Evolutionary conservation across 345 rosid genomes (phyloP).

Genomic region (Chamaenerion angustifolium): DNA sequence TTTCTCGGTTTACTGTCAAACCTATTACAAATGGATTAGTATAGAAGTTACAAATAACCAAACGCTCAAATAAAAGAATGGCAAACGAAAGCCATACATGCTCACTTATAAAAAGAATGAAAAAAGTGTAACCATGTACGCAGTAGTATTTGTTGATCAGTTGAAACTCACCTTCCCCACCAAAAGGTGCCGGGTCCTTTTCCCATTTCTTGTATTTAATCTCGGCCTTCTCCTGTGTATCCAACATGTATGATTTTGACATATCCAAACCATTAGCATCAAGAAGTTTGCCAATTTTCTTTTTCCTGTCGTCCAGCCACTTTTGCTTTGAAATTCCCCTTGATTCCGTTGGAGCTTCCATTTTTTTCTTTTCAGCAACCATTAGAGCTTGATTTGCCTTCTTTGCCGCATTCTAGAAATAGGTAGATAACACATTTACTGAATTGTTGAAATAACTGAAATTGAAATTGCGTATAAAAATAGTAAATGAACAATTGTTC

Average conservation of each 20-base stretch:
- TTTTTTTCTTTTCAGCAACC: constrained; percentile 76
- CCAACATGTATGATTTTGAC: constrained; percentile 70
- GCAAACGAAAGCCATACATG: neutral
- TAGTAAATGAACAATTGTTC: neutral
- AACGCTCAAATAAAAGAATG: neutral
- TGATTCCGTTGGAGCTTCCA: constrained; percentile 73
- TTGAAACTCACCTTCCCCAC: constrained; percentile 79
- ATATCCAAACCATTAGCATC: constrained; percentile 92
- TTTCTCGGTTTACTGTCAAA: too few relatives aligned
- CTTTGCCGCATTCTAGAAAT: constrained; percentile 63
- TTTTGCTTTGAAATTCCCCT: constrained; percentile 89
- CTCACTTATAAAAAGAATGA: too few relatives aligned
- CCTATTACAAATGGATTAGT: too few relatives aligned
- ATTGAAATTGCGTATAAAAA: neutral
- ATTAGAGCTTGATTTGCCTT: constrained; percentile 84
- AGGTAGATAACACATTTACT: constrained; percentile 4
- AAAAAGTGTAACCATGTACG: too few relatives aligned
- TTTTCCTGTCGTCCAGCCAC: constrained; percentile 86
- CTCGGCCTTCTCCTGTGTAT: constrained; percentile 87
- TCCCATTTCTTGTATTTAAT: constrained; percentile 91
- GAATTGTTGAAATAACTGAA: neutral
- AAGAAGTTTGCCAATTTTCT: constrained; percentile 73
- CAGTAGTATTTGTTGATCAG: neutral
- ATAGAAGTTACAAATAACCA: too few relatives aligned
- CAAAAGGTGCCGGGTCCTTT: constrained; percentile 82